These are phyloP conservation scores for Paramecium octaurelia DNA, from an alignment of 73 alveolate genomes.

Conservation along the genomic window DNA sequence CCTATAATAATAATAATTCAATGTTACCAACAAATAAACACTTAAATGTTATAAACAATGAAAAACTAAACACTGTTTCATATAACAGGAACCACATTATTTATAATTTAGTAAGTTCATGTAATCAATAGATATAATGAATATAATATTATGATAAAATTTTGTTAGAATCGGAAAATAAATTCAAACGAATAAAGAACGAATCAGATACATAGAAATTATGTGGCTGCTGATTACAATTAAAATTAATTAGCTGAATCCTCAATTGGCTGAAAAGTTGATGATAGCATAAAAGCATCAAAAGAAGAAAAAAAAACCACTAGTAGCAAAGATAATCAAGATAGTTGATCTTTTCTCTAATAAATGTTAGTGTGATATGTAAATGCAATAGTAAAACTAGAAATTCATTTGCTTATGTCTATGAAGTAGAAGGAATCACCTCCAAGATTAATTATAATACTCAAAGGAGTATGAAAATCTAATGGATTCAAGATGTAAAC, in stretches of 20 bases:
- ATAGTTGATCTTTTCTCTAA: slow-evolving; percentile 49
- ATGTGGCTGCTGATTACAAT: not conserved
- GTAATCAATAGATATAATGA: too few relatives aligned
- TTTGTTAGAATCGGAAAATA: not conserved
- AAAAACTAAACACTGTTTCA: too few relatives aligned
- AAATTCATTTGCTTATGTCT: slow-evolving; percentile 84
- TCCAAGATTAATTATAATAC: slow-evolving; percentile 74
- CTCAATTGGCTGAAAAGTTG: not conserved
- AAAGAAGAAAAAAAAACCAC: not conserved
- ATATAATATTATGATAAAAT: not conserved
- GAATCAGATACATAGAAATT: not conserved
- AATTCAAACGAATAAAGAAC: not conserved
- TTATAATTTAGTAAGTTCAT: too few relatives aligned
- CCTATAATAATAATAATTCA: too few relatives aligned
- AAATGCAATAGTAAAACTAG: not conserved
- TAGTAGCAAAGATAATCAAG: not conserved
- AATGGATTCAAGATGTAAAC: slow-evolving; percentile 78
- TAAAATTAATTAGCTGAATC: not conserved
- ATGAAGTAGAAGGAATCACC: slow-evolving; percentile 94
- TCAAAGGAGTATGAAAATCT: slow-evolving; percentile 81
- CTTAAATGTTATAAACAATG: too few relatives aligned
- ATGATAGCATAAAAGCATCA: not conserved
- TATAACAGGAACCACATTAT: too few relatives aligned
- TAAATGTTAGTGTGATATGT: slow-evolving; percentile 5
- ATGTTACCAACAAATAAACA: too few relatives aligned